Evolutionary conservation across 2,329 filamentous ascomycete species (phyloP), one percentile per base, ranked within the genome.

Genomic region (Elsinoe necatrix): DNA sequence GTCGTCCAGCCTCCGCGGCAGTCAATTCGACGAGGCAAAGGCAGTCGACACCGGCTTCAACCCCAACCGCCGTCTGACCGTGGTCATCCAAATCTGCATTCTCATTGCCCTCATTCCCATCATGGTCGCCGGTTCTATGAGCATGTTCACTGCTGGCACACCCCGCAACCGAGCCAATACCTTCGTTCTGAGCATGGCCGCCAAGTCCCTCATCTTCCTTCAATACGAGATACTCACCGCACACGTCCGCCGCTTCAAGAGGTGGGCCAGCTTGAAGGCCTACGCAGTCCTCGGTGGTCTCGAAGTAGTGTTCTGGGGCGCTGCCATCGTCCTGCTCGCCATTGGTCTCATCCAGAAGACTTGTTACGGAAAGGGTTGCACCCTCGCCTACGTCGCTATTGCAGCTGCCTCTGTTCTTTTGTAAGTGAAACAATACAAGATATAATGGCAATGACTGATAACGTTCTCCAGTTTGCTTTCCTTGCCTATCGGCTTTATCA

Each of bases 281-380:
- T 68, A 73, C 61, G 60, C 65, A 3, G 71, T 75, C 34, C 64
- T 76, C 56, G 73, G 72, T 62, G 64, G 59, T 45, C 62, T 75
- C 14, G 73, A 77, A 59, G 60, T 71, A 12, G 64, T 75, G 12
- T 75, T 75, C 61, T 76, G 74, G 73, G 65, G 65, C 14, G 69
- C 65, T 4, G 68, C 72, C 6, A 61, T 69, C 4, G 65, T 70
- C 35, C 51, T 73, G 18, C 51, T 56, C 34, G 34, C n/a, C 1
- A 27, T 31, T 23, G 45, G 55, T 9, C 29, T 52, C 16, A 31
- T 50, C 45, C 25, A 31, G 45, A 21, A 25, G n/a, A n/a, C n/a
- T 9, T 50, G 45, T 18, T 31, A 29, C 16, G 45, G 14, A 9
- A 31, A 21, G 27, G 27, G 27, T 12, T 50, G 45, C 16, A 50